Percentiles rank a stretch among this genome's conserved stretches.
Conservation (phyloP, 192 early-diverging fungal genomes). For the Backusella mclennaniae region DNA sequence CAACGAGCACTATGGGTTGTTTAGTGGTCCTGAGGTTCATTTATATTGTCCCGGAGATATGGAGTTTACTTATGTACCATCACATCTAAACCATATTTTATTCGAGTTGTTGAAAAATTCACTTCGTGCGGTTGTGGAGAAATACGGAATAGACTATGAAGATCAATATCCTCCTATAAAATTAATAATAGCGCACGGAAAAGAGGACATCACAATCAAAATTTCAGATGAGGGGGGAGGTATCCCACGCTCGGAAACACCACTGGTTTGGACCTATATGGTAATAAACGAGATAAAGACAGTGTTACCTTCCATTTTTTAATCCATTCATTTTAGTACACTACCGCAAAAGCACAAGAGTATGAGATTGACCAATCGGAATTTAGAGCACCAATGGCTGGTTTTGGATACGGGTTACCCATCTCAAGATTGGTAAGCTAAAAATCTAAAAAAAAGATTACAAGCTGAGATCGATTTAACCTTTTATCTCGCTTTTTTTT, state of each 20-base stretch:
- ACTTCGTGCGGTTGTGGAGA: constrained; percentile 92
- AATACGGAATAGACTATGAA: constrained; percentile 72
- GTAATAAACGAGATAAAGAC: constrained; percentile 6
- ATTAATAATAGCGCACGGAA: constrained; percentile 84
- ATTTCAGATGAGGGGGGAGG: constrained; percentile 95
- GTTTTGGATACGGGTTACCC: constrained; percentile 95
- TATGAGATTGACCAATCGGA: constrained; percentile 70
- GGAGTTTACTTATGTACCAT: constrained; percentile 96
- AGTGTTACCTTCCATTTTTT: not conserved
- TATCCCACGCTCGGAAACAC: constrained; percentile 84
- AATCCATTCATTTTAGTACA: constrained; percentile 48
- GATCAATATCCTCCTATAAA: constrained; percentile 92
- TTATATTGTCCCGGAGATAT: constrained; percentile 73
- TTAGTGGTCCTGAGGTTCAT: constrained; percentile 76
- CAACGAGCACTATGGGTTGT: constrained; percentile 85
- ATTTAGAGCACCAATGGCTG: constrained; percentile 80
- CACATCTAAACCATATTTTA: constrained; percentile 96
- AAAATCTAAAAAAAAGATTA: constrained; percentile 1
- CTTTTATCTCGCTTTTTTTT: not conserved
- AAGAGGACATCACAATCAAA: constrained; percentile 96
- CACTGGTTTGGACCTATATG: constrained; percentile 96
- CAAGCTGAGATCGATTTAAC: not conserved
- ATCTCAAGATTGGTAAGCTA: constrained; percentile 63
- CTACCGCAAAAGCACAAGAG: constrained; percentile 69
- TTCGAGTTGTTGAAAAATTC: constrained; percentile 99